These are phyloP conservation scores for Phalaenopsis aphrodite DNA, from an alignment of 106 monocot genomes.

Conservation along the genomic window DNA sequence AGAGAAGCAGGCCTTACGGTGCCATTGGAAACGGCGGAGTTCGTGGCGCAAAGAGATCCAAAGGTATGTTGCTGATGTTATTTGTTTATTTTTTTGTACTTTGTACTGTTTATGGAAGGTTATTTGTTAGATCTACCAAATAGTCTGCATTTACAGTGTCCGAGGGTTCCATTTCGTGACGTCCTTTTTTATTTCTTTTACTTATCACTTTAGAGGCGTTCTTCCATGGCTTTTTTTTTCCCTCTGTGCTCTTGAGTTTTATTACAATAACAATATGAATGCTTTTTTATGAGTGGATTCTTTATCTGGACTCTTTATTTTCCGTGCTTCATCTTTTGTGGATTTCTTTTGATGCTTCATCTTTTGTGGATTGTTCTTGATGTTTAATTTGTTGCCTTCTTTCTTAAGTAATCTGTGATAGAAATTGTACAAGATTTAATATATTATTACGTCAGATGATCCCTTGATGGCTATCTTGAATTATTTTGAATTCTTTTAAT, in stretches of 20 bases:
- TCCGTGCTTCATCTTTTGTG: background rate
- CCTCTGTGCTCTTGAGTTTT: background rate
- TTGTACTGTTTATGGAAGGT: background rate
- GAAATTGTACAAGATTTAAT: no score
- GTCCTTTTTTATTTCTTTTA: background rate
- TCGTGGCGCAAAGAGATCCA: constrained; percentile 7
- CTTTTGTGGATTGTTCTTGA: background rate
- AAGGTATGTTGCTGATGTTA: constrained; percentile 9
- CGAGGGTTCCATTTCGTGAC: background rate
- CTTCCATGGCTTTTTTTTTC: background rate
- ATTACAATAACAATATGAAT: background rate
- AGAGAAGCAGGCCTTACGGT: constrained; percentile 18
- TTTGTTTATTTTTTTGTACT: background rate
- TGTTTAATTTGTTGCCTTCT: background rate
- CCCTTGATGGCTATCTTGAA: no score
- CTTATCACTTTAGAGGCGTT: background rate
- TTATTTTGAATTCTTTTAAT: no score
- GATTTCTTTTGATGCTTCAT: background rate
- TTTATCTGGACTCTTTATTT: background rate
- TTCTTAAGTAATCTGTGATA: background rate
- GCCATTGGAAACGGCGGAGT: constrained; percentile 21
- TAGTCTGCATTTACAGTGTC: background rate
- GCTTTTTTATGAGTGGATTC: background rate
- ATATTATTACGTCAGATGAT: no score
- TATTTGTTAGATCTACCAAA: background rate